phyloP scores from a whole-genome alignment of 768 basidiomycete genomes.

The Leccinellum albellum region DNA sequence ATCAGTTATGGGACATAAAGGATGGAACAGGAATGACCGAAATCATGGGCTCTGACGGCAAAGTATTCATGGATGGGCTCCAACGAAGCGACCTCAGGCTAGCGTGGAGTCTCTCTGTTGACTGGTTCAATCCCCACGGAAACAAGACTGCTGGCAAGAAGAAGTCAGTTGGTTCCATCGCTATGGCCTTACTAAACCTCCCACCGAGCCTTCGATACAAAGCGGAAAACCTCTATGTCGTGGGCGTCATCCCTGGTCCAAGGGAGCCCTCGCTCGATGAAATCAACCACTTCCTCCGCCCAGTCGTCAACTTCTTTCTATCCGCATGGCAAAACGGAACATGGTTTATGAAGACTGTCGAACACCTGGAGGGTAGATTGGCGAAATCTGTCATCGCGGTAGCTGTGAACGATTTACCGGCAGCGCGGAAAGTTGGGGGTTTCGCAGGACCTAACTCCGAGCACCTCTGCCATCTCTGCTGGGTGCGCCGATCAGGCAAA shows the following conservation, averaged over 20 bases:
- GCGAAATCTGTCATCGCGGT: not conserved
- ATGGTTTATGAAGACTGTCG: not conserved
- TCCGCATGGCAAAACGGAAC: not conserved
- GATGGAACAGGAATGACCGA: not conserved
- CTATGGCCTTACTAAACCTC: not conserved
- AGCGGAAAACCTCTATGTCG: not conserved
- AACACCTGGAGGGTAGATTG: not conserved
- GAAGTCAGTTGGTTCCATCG: not conserved
- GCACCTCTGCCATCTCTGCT: not conserved
- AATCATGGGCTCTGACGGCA: not conserved
- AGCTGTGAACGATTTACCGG: not conserved
- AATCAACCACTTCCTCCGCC: not conserved
- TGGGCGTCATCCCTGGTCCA: not conserved
- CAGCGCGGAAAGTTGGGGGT: not conserved
- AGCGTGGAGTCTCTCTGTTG: not conserved
- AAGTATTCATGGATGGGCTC: not conserved
- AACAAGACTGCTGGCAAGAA: not conserved
- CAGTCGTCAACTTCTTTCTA: not conserved
- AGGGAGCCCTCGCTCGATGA: not conserved
- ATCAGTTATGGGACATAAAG: not conserved
- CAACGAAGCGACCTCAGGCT: not conserved
- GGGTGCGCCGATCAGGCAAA: slow-evolving; percentile 6
- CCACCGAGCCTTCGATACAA: not conserved
- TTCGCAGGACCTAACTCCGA: not conserved
- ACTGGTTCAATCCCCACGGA: not conserved